These are phyloP conservation scores for Melastoma candidum DNA, from an alignment of 441 rosid genomes.

Conservation along the genomic window DNA sequence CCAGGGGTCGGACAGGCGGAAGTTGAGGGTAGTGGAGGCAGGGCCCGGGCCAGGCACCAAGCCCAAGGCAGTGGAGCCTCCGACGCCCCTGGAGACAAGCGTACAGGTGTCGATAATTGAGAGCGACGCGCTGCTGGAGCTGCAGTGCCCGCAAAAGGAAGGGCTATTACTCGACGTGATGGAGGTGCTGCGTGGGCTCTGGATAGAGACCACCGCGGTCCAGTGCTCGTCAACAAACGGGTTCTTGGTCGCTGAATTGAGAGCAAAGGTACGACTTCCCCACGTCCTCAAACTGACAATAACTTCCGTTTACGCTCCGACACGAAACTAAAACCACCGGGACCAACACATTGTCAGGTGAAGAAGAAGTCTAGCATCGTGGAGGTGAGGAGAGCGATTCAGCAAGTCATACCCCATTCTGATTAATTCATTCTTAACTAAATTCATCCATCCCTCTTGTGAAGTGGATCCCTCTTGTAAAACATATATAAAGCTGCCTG, in stretches of 20 bases:
- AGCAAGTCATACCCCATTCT: conserved; percentile 43
- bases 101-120: conserved; percentile 91
- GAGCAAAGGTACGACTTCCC: conserved; percentile 55
- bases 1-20: conserved; percentile 32
- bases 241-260: conserved; percentile 53
- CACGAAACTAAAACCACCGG: no score
- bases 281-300: no score
- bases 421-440: not conserved
- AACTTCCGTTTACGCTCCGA: no score
- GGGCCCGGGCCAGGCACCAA: conserved; percentile 29
- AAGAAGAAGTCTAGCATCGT: conserved; percentile 37
- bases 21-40: conserved; percentile 38
- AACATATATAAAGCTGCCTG: no score
- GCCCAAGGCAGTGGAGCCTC: conserved; percentile 27
- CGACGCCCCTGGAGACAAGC: conserved; percentile 13
- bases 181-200: conserved; percentile 50
- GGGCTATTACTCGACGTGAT: conserved; percentile 70
- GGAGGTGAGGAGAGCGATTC: conserved; percentile 58
- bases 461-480: no score
- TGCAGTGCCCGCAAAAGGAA: conserved; percentile 58
- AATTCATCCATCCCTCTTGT: no score
- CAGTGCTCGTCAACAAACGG: conserved; percentile 44
- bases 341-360: conserved; percentile 26
- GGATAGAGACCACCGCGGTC: conserved; percentile 59
- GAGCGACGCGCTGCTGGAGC: conserved; percentile 65